These are phyloP conservation scores for Periconia digitata DNA, from an alignment of 2,329 filamentous ascomycete genomes.

Conservation along the genomic window DNA sequence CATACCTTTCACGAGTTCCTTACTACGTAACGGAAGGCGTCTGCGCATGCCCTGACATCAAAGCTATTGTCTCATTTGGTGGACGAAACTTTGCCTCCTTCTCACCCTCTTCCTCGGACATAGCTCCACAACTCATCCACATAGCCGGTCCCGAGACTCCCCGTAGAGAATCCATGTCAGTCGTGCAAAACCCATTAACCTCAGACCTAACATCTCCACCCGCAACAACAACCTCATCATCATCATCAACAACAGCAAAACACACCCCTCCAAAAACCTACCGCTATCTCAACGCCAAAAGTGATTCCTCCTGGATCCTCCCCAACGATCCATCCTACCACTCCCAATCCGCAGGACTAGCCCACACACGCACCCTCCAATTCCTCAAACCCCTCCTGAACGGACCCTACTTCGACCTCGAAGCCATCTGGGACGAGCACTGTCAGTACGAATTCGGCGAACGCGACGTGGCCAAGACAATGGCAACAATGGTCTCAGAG, in stretches of 20 bases:
- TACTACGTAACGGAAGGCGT: constrained; percentile 35
- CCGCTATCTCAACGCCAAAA: constrained; percentile 26
- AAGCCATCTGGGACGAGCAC: constrained; percentile 79
- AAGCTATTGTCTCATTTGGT: constrained; percentile 36
- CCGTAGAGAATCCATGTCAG: constrained; percentile 25
- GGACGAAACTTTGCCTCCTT: constrained; percentile 30
- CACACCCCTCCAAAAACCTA: constrained; percentile 17
- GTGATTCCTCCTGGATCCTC: constrained; percentile 29
- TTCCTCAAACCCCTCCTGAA: constrained; percentile 65
- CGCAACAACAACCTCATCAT: not conserved
- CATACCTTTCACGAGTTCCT: constrained; percentile 34
- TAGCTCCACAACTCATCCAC: constrained; percentile 35
- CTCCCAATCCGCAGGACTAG: constrained; percentile 58
- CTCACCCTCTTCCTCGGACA: constrained; percentile 5
- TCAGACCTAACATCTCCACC: not conserved
- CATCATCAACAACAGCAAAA: not conserved
- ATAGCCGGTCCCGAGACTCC: constrained; percentile 21
- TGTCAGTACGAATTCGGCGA: constrained; percentile 70
- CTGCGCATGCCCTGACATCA: constrained; percentile 26
- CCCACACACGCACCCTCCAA: constrained; percentile 66
- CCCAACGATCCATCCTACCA: constrained; percentile 40
- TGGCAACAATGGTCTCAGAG: constrained; percentile 79
- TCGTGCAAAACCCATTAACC: constrained; percentile 14
- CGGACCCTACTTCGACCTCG: constrained; percentile 72
- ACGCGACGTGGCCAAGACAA: constrained; percentile 69